These are phyloP conservation scores for Hemileccinum impolitum DNA, from an alignment of 768 basidiomycete species.

Conservation along the genomic window DNA sequence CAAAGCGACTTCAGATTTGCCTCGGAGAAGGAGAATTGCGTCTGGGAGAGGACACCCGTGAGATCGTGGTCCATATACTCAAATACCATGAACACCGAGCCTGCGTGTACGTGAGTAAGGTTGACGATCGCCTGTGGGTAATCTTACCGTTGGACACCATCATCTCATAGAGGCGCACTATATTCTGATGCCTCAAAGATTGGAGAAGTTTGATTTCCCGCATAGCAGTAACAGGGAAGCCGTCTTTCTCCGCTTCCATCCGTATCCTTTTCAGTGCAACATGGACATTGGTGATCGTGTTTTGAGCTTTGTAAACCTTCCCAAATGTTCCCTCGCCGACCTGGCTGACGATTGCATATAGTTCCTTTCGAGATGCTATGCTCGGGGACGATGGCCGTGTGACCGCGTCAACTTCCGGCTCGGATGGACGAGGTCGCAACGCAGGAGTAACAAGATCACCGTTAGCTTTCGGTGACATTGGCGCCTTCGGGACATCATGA, in stretches of 20 bases:
- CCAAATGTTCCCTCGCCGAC: slow-evolving; percentile 99
- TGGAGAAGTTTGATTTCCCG: slow-evolving; percentile 98
- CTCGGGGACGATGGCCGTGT: slow-evolving; percentile 31
- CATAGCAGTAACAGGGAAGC: slow-evolving; percentile 99
- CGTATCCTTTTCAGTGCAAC: slow-evolving; percentile 96
- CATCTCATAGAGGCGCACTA: slow-evolving; percentile 93
- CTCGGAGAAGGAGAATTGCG: slow-evolving; percentile 76
- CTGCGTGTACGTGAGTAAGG: slow-evolving; percentile 40
- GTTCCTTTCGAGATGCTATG: slow-evolving; percentile 40
- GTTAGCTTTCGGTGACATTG: slow-evolving; percentile 23
- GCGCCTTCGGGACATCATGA: slow-evolving; percentile 19
- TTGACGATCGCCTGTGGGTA: background rate
- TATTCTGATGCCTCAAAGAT: slow-evolving; percentile 83
- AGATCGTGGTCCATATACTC: slow-evolving; percentile 99
- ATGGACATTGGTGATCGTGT: slow-evolving; percentile 66
- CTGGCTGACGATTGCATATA: slow-evolving; percentile 86
- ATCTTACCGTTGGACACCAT: slow-evolving; percentile 91
- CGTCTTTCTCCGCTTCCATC: slow-evolving; percentile 97
- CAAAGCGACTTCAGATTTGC: slow-evolving; percentile 95
- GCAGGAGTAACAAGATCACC: slow-evolving; percentile 22
- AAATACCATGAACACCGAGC: slow-evolving; percentile 97
- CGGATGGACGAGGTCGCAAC: slow-evolving; percentile 19
- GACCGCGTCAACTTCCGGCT: slow-evolving; percentile 20
- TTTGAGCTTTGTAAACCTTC: slow-evolving; percentile 94
- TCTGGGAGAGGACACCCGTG: slow-evolving; percentile 91